Base-by-base conservation (phyloP, 306 rosid genomes). In the Neltuma alba region DNA sequence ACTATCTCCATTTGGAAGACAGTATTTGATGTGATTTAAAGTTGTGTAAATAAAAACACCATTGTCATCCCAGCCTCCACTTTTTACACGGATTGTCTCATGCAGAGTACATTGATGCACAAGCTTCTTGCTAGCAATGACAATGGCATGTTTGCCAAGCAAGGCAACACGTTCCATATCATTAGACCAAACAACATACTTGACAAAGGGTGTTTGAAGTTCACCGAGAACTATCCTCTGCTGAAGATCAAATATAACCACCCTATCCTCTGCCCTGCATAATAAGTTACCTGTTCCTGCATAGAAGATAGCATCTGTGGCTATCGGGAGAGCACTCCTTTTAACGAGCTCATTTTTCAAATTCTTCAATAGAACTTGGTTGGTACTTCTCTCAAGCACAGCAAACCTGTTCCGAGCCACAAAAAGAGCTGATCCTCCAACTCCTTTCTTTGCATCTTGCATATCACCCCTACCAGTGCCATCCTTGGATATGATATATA, bases 61-160 rank as follows among this genome's bases (percentile, higher is more conserved):
- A 67, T 91, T 92, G 78, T 92, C 98, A 84, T 94, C 98, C 98
- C 98, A 94, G 37, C 91, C 94, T 75, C 98, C 98, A 78, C 97
- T 94, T 82, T 94, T 94, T 20, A 94, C 94, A 63, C 98, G 98
- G 74, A 94, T 94, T 33, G 98, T 92, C 87, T 94, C 98, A 31
- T 94, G 98, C 72, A 94, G 91, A 42, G 97, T 94, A 86, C 97
- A 94, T 58, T 89, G 97, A 69, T 89, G 98, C 85, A 88, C 98
- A 81, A 94, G 97, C 90, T 82, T 89, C 87, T 94, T 92, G 91
- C 75, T 94, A 31, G 97, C 93, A 76, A 94, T 91, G 77, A 92
- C 80, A 70, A 94, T 91, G 7, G 94, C 94, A 80, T 94, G 97
- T 82, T 94, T 94, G 90, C 98, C 87, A 58, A 94, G 98, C 89